A percentile compares a stretch with the other conserved stretches of the same genome.
Evolutionary conservation across 768 basidiomycete species (phyloP).

Genomic region (Dacryopinax spathularia): DNA sequence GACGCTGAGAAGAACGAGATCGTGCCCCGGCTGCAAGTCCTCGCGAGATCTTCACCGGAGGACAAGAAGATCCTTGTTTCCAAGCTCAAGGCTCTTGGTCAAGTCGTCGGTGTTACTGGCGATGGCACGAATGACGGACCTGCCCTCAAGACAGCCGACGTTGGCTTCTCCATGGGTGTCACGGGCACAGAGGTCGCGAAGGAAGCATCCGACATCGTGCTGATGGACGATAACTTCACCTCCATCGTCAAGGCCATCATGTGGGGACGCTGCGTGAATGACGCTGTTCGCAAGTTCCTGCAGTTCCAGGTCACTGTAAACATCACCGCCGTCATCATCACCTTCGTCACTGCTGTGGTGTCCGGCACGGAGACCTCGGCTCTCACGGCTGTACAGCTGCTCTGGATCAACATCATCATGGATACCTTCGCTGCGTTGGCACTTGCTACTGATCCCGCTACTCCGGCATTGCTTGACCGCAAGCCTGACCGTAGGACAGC

Average conservation of each 20-base stretch:
- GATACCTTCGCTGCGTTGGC: conserved; percentile 97
- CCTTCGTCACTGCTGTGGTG: conserved; percentile 78
- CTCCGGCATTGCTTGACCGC: conserved; percentile 62
- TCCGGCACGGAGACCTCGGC: conserved; percentile 65
- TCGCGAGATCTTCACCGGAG: conserved; percentile 92
- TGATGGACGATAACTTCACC: conserved; percentile 95
- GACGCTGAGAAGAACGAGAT: conserved; percentile 61
- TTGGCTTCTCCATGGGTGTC: conserved; percentile 94
- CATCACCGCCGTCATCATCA: conserved; percentile 88
- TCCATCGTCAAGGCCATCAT: conserved; percentile 96
- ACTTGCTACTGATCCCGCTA: conserved; percentile 90
- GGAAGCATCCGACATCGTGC: conserved; percentile 95
- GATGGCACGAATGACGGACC: conserved; percentile 98
- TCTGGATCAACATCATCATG: conserved; percentile 99
- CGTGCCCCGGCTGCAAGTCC: conserved; percentile 84
- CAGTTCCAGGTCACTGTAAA: conserved; percentile 94
- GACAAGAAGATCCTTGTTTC: conserved; percentile 92
- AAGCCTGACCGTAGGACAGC: conserved; percentile 82
- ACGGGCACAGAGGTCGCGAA: conserved; percentile 97
- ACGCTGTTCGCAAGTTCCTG: conserved; percentile 91
- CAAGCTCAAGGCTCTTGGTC: conserved; percentile 70
- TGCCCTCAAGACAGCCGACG: conserved; percentile 86
- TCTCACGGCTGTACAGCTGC: conserved; percentile 86
- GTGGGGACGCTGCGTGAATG: conserved; percentile 98
- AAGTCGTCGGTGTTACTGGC: conserved; percentile 90